Base-by-base conservation (phyloP, 2,329 filamentous ascomycete species). In the Aureobasidium lini region DNA sequence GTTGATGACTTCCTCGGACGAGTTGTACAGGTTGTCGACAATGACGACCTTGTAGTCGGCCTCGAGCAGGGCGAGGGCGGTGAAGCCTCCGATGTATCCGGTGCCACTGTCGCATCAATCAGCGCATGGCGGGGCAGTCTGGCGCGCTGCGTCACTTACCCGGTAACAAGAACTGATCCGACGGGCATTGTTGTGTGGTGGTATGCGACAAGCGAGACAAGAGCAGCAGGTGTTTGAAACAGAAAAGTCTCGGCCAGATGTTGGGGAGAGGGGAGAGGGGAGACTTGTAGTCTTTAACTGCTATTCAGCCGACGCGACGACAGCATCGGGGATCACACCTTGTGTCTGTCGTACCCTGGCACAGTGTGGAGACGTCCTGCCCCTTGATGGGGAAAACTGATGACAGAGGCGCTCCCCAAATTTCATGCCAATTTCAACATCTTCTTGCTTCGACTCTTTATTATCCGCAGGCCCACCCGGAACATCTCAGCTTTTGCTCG, bases 71-170 rank as follows among this genome's bases (percentile, higher is more conserved):
- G 91, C 87, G 54, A 99, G 86, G 60, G 89, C 81, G 63, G 94
- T 99, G 81, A 97, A 97, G 53, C 93, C 97, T 73, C 94, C 94
- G 76, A 99, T 99, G 82, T 99, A 99, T 79, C 94, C 94, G 65
- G 92, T 96, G 71, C 94, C 94, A 83, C 94, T 96, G 65, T 60
- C 64, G 68, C 61, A 31, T 44, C 18, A 39, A 32, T 54, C 48
- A 61, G 61, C 60, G 47, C 57, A 44, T 44, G 48, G 57, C 40
- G 56, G 53, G 47, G 50, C 48, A 56, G 31, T 57, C 13, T 16
- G 46, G 61, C 48, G 49, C 46, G 42, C 23, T 13, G 32, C 44
- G 34, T 37, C 39, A 62, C 85, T 79, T 85, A 96, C 92, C 92
- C 92, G 69, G 92, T 92, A 72, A 96, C 85, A 70, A 96, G 84